A percentile compares a stretch with the other conserved stretches of the same genome.
Evolutionary conservation across 176 grass and related monocot genomes (phyloP).

Genomic region (Stipa capillata): DNA sequence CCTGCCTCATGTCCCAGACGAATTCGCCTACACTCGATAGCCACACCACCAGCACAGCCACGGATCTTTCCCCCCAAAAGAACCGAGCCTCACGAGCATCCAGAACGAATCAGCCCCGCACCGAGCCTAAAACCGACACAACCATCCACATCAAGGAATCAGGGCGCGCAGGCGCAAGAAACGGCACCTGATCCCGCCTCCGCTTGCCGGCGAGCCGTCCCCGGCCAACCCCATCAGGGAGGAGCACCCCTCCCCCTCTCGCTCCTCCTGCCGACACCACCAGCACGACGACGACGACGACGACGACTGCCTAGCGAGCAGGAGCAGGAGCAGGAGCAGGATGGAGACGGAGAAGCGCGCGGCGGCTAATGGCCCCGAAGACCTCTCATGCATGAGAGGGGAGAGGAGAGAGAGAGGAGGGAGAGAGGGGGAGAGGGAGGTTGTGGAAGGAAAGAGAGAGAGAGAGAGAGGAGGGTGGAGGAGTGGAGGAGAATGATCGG

Average conservation of each 20-base stretch:
- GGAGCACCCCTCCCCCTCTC: not conserved
- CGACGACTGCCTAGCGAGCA: not conserved
- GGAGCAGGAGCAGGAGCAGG: not conserved
- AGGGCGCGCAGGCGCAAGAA: not conserved
- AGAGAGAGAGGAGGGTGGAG: not conserved
- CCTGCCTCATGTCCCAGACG: not conserved
- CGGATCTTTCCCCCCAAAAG: not conserved
- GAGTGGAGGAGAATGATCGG: slow-evolving; percentile 39
- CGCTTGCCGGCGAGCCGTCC: slow-evolving; percentile 11
- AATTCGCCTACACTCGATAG: not conserved
- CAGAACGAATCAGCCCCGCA: no score
- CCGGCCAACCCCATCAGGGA: slow-evolving; percentile 29
- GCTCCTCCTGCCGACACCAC: not conserved
- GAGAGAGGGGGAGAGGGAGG: not conserved
- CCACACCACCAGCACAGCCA: not conserved
- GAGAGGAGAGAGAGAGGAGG: not conserved
- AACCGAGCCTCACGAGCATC: no score
- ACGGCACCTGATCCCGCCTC: slow-evolving; percentile 16
- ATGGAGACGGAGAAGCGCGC: not conserved
- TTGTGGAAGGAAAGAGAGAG: not conserved
- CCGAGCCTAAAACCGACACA: no score
- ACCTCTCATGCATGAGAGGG: slow-evolving; percentile 13
- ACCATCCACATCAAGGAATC: no score
- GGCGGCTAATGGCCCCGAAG: slow-evolving; percentile 17
- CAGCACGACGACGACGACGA: not conserved